A percentile compares a stretch with the other conserved stretches of the same genome.
Conservation (phyloP, 352 stramenopile genomes). For the Pythium apleroticum region DNA sequence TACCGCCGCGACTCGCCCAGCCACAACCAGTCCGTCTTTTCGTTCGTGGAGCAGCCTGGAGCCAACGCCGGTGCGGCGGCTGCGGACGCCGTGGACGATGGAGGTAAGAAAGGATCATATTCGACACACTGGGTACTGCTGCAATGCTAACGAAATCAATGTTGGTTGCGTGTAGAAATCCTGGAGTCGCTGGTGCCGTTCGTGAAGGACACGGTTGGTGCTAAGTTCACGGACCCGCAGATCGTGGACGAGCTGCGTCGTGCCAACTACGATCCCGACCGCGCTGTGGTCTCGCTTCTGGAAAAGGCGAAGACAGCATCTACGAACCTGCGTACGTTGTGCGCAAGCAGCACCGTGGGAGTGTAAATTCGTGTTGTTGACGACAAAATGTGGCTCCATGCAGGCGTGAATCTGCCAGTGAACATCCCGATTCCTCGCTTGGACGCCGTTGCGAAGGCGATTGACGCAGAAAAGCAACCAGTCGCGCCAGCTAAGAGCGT, state of each 20-base stretch:
- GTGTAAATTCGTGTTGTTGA: not conserved
- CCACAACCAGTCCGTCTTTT: conserved; percentile 73
- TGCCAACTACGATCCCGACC: conserved; percentile 81
- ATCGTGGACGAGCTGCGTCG: conserved; percentile 64
- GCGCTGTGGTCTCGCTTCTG: conserved; percentile 67
- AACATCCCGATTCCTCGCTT: conserved; percentile 68
- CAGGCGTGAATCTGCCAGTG: conserved; percentile 50
- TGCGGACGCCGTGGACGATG: conserved; percentile 35
- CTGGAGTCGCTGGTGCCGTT: conserved; percentile 56
- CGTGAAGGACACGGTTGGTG: conserved; percentile 50
- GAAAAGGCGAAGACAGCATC: conserved; percentile 65
- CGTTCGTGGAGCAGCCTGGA: conserved; percentile 66
- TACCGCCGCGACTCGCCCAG: conserved; percentile 82
- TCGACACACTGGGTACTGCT: not conserved
- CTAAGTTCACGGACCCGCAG: conserved; percentile 55
- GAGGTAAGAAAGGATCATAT: conserved; percentile 20
- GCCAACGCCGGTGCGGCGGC: not conserved
- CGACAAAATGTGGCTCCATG: not conserved
- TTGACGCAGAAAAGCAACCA: conserved; percentile 40
- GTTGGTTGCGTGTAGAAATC: conserved; percentile 35
- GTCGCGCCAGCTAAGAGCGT: conserved; percentile 37
- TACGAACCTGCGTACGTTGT: conserved; percentile 19
- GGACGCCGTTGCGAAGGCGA: conserved; percentile 52
- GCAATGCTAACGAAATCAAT: not conserved
- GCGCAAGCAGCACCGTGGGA: not conserved